These are phyloP conservation scores for Sanghuangporus weigelae DNA, from an alignment of 1,284 basidiomycete species.

Conservation along the genomic window DNA sequence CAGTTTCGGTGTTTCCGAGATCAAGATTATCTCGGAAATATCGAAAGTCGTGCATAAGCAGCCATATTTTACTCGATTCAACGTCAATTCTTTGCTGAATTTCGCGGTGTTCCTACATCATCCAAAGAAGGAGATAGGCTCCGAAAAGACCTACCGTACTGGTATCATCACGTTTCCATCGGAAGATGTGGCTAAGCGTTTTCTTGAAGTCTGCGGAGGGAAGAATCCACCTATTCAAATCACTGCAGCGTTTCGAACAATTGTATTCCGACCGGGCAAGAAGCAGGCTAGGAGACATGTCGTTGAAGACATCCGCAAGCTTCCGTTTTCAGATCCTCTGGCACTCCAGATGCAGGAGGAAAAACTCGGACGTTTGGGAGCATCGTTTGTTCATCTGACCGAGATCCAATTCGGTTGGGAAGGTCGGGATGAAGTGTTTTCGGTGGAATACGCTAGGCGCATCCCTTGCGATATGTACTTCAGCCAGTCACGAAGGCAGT, in stretches of 20 bases:
- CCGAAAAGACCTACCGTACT: constrained; percentile 24
- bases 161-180: constrained; percentile 48
- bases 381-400: constrained; percentile 27
- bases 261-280: constrained; percentile 37
- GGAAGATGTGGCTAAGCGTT: constrained; percentile 32
- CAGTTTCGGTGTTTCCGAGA: constrained; percentile 28
- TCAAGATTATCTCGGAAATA: constrained; percentile 34
- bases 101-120: constrained; percentile 44
- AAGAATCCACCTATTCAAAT: constrained; percentile 21
- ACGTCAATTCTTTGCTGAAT: constrained; percentile 34
- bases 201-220: constrained; percentile 41
- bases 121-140: constrained; percentile 26
- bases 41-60: constrained; percentile 40
- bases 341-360: constrained; percentile 14
- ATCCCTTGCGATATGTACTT: constrained; percentile 29
- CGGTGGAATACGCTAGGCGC: constrained; percentile 43
- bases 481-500: constrained; percentile 41
- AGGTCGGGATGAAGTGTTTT: constrained; percentile 48
- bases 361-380: constrained; percentile 23
- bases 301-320: constrained; percentile 36
- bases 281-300: constrained; percentile 29
- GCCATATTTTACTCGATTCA: constrained; percentile 30
- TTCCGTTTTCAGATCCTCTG: constrained; percentile 43
- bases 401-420: constrained; percentile 49
- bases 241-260: constrained; percentile 27